These are phyloP conservation scores for Talaromyces sp. DNA, from an alignment of 2,329 filamentous ascomycete genomes.

Conservation along the genomic window DNA sequence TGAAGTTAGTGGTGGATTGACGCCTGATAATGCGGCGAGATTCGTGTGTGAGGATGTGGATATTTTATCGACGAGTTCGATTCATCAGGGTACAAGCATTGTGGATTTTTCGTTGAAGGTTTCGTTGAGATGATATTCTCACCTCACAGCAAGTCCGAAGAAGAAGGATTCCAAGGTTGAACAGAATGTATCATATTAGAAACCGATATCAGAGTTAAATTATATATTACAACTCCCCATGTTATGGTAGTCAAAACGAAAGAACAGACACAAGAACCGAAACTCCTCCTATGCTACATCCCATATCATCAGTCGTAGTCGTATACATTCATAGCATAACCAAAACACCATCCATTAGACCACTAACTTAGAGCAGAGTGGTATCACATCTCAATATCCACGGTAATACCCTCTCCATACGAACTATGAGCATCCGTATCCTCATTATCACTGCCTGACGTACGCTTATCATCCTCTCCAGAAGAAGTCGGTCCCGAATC, in stretches of 20 bases:
- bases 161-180: background rate
- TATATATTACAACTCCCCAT: conserved; percentile 3
- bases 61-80: conserved; percentile 91
- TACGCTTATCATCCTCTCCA: conserved; percentile 14
- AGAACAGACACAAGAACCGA: background rate
- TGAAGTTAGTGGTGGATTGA: conserved; percentile 89
- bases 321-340: conserved; percentile 11
- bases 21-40: conserved; percentile 70
- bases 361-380: no score
- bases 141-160: background rate
- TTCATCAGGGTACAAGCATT: conserved; percentile 90
- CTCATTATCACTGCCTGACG: conserved; percentile 16
- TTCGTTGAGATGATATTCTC: conserved; percentile 28
- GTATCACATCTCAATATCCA: conserved; percentile 34
- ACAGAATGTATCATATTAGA: conserved; percentile 7
- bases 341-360: background rate
- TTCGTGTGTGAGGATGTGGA: conserved; percentile 79
- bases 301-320: conserved; percentile 12
- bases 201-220: background rate
- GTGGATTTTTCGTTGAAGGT: conserved; percentile 97
- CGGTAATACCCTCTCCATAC: conserved; percentile 34
- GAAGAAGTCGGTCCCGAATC: conserved; percentile 6
- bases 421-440: conserved; percentile 30
- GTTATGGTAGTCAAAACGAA: background rate
- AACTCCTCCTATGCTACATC: background rate